These are phyloP conservation scores for Hypseocharis bilobata DNA, from an alignment of 441 rosid species.

Conservation along the genomic window DNA sequence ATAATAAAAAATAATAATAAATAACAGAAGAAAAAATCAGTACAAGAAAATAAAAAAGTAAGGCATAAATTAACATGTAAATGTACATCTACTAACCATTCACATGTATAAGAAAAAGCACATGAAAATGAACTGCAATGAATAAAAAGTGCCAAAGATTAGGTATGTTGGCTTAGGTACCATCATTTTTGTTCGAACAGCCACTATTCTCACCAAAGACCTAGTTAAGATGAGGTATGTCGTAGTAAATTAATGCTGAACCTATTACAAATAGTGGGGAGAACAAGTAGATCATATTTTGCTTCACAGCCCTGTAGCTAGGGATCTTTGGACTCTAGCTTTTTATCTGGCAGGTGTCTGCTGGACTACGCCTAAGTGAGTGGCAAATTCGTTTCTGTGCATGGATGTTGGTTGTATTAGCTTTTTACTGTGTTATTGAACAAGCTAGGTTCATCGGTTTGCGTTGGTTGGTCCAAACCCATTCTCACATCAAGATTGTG, in stretches of 20 bases:
- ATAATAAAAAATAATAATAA: constrained; percentile 13
- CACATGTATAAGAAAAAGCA: background rate
- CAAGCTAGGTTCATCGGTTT: background rate
- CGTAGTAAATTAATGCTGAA: background rate
- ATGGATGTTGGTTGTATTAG: background rate
- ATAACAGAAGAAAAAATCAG: constrained; percentile 18
- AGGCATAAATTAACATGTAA: background rate
- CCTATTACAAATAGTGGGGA: background rate
- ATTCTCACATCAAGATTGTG: background rate
- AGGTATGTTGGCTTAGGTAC: background rate
- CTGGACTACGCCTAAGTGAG: background rate
- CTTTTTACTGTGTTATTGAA: background rate
- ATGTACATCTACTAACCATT: background rate
- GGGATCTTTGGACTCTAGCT: background rate
- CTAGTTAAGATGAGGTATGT: background rate
- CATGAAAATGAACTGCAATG: background rate
- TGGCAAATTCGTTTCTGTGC: too few relatives aligned
- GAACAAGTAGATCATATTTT: background rate
- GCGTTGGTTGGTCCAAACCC: background rate
- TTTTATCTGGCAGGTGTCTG: background rate
- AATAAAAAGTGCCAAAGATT: too few relatives aligned
- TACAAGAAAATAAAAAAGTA: constrained; percentile 9
- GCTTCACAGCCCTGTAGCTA: background rate
- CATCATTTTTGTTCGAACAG: background rate
- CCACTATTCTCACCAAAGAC: background rate